Base-by-base conservation (phyloP, 495 filamentous ascomycete genomes). In the Penicillium ucsense region DNA sequence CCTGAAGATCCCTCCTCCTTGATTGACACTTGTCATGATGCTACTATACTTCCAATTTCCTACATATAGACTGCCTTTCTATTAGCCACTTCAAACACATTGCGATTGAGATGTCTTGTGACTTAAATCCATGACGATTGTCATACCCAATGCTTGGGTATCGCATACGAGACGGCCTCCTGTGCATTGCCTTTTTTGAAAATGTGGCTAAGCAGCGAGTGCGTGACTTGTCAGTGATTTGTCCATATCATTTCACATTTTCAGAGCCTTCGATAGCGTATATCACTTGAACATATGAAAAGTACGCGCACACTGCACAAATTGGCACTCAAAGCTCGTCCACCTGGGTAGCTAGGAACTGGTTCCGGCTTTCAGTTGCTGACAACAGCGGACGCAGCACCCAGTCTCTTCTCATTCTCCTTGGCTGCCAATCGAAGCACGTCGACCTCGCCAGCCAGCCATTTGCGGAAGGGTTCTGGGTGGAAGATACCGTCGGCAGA, bases 401-500 rank as follows among this genome's bases (percentile, higher is more conserved):
- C 58, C n/a, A 51, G 59, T 48, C 64, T 66, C 53, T 71, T 78
- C 59, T 78, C 79, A 34, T 51, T 64, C 42, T 71, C 67, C 32
- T 80, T 79, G 57, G 90, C 88, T 11, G 80, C 76, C 52, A 76
- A 65, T 9, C 81, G 81, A 59, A 95, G 72, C 4, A 83, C 59
- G 31, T 82, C 77, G 44, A 95, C 72, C 55, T 79, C 74, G 27
- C 68, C 74, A 30, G 86, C 85, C 30, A 95, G 64, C 80, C 88
- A 85, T 47, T 77, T 74, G 66, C 92, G 88, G 59, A 95, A 89
- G 6, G 89, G 90, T 52, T 82, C 78, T 4, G 84, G 77, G 42
- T 94, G 79, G 56, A 98, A 94, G 41, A 76, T 77, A 5, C 92
- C 91, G 35, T 86, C 78, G 4, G 70, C 72, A 48, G 90, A 84